These are phyloP conservation scores for Salvia splendens DNA, from an alignment of 257 asterid species.

Conservation along the genomic window DNA sequence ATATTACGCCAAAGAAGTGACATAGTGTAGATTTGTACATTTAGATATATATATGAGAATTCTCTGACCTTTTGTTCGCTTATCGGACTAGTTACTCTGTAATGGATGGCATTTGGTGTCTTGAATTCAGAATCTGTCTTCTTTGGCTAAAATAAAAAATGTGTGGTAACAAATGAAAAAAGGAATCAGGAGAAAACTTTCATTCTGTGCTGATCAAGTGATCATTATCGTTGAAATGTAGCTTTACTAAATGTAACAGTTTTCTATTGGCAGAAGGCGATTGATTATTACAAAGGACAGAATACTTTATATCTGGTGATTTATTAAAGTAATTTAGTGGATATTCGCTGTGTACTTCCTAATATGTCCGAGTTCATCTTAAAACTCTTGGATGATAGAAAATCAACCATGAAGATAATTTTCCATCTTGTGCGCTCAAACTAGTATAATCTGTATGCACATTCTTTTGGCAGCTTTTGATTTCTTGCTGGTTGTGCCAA, in stretches of 20 bases:
- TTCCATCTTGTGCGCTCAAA: conserved; percentile 12
- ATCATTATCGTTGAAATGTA: too few species aligned
- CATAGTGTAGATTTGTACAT: conserved; percentile 11
- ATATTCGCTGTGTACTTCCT: neutral
- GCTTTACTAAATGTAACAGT: too few species aligned
- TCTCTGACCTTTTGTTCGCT: conserved; percentile 13
- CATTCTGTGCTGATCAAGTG: too few species aligned
- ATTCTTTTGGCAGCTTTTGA: conserved; percentile 22
- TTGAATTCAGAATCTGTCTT: neutral
- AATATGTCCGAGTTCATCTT: conserved; percentile 9
- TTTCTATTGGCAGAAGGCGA: too few species aligned
- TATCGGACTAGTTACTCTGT: conserved; percentile 7
- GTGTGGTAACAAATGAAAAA: conserved; percentile 5
- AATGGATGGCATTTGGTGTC: conserved; percentile 17
- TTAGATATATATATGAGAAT: neutral
- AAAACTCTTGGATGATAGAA: conserved; percentile 3
- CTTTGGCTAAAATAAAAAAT: neutral
- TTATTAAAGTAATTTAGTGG: neutral
- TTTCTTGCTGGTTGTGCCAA: conserved; percentile 23
- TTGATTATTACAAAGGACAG: too few species aligned
- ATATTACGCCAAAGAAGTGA: conserved; percentile 16
- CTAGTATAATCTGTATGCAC: conserved; percentile 20
- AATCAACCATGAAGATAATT: conserved; percentile 16
- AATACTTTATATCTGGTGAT: neutral
- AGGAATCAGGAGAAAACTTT: too few species aligned